Conservation (phyloP, 306 rosid genomes). For the Gastrolobium bilobum region DNA sequence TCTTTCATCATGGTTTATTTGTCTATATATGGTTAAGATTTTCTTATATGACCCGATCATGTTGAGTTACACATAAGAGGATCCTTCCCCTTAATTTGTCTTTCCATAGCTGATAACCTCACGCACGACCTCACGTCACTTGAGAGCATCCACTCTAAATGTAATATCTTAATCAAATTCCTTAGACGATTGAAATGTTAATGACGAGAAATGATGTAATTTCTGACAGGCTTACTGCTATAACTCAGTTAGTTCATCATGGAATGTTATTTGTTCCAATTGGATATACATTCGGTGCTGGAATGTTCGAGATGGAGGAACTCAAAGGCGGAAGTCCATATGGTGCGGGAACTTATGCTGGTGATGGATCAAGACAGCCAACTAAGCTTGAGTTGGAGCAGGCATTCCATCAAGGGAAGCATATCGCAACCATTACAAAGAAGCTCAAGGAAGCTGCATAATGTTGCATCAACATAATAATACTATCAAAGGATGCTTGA, state of each 20-base stretch:
- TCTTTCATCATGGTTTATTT: too few species aligned
- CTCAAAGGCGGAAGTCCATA: conserved; percentile 88
- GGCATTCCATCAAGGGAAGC: conserved; percentile 85
- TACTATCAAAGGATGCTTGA: conserved; percentile 9
- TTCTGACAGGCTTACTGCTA: conserved; percentile 70
- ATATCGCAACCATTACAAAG: conserved; percentile 77
- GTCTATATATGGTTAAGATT: too few species aligned
- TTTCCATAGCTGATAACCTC: too few species aligned
- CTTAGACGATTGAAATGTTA: background rate
- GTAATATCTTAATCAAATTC: background rate
- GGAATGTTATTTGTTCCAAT: conserved; percentile 87
- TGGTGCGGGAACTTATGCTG: conserved; percentile 84
- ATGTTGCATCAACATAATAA: background rate
- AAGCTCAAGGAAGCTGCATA: conserved; percentile 77
- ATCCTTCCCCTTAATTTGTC: too few species aligned
- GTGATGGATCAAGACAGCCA: conserved; percentile 86
- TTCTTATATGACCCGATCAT: too few species aligned
- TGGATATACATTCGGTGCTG: conserved; percentile 86
- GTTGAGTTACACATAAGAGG: too few species aligned
- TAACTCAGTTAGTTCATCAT: conserved; percentile 83
- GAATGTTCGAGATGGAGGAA: conserved; percentile 85
- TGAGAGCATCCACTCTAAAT: too few species aligned
- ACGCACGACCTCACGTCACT: background rate
- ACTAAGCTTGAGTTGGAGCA: conserved; percentile 74
- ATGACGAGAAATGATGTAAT: conserved; percentile 11